Percentiles rank a stretch among this genome's conserved stretches.
phyloP scores from a whole-genome alignment of 2,329 filamentous ascomycete species.

The Nemania abortiva region DNA sequence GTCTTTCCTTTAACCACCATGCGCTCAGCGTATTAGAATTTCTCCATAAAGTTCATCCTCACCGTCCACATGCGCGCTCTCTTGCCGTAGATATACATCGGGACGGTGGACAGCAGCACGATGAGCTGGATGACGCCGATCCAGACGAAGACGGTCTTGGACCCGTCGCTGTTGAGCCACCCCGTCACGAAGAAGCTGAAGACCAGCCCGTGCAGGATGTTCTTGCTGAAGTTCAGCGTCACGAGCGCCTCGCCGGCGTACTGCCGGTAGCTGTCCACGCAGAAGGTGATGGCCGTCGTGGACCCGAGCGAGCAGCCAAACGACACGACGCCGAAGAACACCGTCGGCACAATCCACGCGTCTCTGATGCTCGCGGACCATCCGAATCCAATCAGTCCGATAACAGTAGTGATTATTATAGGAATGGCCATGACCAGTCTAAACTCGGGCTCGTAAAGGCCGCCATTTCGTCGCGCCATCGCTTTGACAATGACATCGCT shows the following conservation, averaged over 20 bases:
- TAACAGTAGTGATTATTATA: constrained; percentile 79
- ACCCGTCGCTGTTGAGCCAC: constrained; percentile 82
- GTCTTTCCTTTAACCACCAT: background rate
- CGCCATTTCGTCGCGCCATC: constrained; percentile 89
- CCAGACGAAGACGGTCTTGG: constrained; percentile 82
- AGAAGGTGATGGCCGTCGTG: constrained; percentile 93
- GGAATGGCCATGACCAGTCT: constrained; percentile 88
- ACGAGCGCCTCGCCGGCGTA: constrained; percentile 95
- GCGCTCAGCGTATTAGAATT: constrained; percentile 56
- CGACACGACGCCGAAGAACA: constrained; percentile 92
- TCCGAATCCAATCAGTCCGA: constrained; percentile 95
- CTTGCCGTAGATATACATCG: constrained; percentile 96
- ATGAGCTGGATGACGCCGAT: constrained; percentile 88
- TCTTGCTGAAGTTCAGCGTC: constrained; percentile 94
- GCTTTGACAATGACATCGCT: constrained; percentile 86
- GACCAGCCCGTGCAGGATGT: constrained; percentile 88
- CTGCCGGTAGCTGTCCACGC: constrained; percentile 91
- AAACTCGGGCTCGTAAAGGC: constrained; percentile 95
- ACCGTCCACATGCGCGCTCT: constrained; percentile 94
- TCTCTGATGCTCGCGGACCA: constrained; percentile 84
- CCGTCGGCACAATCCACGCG: constrained; percentile 89
- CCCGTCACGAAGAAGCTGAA: constrained; percentile 89
- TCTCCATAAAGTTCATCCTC: constrained; percentile 86
- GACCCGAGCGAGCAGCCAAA: constrained; percentile 93
- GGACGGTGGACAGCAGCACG: constrained; percentile 79